Evolutionary conservation across 768 basidiomycete genomes (phyloP), one percentile per base, ranked within the genome.

Genomic region (Chalciporus sphaerocephalus): DNA sequence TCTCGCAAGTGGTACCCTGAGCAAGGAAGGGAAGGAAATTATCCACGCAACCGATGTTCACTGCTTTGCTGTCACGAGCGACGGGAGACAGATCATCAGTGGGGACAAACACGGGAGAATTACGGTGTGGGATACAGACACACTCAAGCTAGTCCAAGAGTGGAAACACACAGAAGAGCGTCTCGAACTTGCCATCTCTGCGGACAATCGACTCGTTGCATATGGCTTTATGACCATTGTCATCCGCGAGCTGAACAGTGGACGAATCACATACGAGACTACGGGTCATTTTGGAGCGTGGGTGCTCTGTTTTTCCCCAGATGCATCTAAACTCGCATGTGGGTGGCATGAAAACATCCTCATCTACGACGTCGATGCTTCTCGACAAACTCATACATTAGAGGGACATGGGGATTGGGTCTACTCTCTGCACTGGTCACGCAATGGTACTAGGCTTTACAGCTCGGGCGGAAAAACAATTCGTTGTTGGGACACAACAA

Each of bases 351-450:
- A 27, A 4, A 34, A 21, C 33, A 32, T 44, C 34, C 16, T 8
- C 4, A 12, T 44, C 8, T 44, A 38, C 15, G 25, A 37, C n/a
- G 12, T 33, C 4, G n/a, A 20, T 8, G 32, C 16, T 13, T 25
- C 42, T 3, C 18, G n/a, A 13, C 25, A 37, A 12, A 5, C 27
- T 24, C n/a, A 15, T 27, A 30, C 41, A 15, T n/a, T 47, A 9
- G 15, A 18, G 8, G 28, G 12, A 23, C 32, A 34, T 21, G 11
- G 18, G 4, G 2, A 15, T 1, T 13, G 2, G 8, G 23, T 40
- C 38, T 9, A n/a, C 15, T 18, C 16, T 17, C 7, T 52, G 12
- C 2, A 40, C 15, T 52, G 51, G 46, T 41, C 51, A 13, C 39
- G 12, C 4, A 46, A 48, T 23, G 47, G 46, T 5, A 16, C 22